Percentiles rank a stretch among this genome's conserved stretches.
phyloP scores from a whole-genome alignment of 2,329 filamentous ascomycete genomes.

The Calonectria montana region DNA sequence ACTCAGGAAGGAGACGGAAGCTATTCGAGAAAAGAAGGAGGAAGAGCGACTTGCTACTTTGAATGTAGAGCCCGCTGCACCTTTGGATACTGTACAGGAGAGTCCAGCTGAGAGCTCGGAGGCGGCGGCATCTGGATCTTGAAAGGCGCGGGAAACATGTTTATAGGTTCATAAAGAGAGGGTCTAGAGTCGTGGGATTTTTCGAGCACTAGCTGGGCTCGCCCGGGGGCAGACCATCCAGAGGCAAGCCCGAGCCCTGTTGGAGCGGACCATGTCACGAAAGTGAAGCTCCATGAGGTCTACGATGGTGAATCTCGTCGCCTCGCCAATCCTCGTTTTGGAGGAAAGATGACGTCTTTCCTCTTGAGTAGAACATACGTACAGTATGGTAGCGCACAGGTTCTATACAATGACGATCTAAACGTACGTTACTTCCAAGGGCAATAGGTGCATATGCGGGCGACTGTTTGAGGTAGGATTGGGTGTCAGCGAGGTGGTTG shows the following conservation, averaged over 20 bases:
- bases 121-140: conserved; percentile 40
- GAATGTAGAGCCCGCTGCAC: conserved; percentile 39
- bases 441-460: conserved; percentile 17
- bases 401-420: conserved; percentile 27
- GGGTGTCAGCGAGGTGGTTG: conserved; percentile 22
- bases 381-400: conserved; percentile 36
- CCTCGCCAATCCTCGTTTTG: conserved; percentile 37
- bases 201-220: conserved; percentile 39
- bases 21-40: conserved; percentile 78
- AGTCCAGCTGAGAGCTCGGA: conserved; percentile 32
- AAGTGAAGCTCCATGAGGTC: conserved; percentile 40
- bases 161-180: conserved; percentile 34
- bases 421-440: conserved; percentile 17
- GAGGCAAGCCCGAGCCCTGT: conserved; percentile 47
- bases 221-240: conserved; percentile 39
- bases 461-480: conserved; percentile 20
- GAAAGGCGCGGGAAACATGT: conserved; percentile 26
- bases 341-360: conserved; percentile 42
- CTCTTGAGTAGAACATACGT: conserved; percentile 40
- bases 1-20: conserved; percentile 86
- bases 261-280: conserved; percentile 34
- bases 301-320: conserved; percentile 41
- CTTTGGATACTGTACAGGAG: conserved; percentile 18
- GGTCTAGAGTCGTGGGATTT: conserved; percentile 36
- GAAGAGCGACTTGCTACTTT: conserved; percentile 69